Evolutionary conservation across 2,329 filamentous ascomycete species (phyloP).

Genomic region (Xylaria sp.): DNA sequence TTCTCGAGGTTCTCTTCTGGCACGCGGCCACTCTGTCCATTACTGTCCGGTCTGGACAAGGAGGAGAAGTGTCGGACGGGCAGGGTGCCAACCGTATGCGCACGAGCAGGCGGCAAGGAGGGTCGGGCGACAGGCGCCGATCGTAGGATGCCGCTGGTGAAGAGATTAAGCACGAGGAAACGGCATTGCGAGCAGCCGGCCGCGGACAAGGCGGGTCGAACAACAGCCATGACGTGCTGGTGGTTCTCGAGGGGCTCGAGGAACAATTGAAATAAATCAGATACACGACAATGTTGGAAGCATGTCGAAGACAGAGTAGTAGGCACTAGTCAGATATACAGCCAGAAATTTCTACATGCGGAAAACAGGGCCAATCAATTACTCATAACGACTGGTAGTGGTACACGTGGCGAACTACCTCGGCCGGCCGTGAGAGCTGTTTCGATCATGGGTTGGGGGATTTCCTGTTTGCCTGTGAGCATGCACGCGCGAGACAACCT

Average conservation of each 20-base stretch:
- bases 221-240: slow-evolving; percentile 42
- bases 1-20: slow-evolving; percentile 14
- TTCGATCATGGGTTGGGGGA: too few species aligned
- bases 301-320: not conserved
- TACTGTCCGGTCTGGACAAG: slow-evolving; percentile 21
- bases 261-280: not conserved
- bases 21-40: slow-evolving; percentile 13
- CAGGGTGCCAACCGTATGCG: slow-evolving; percentile 15
- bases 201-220: slow-evolving; percentile 43
- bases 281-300: not conserved
- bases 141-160: slow-evolving; percentile 39
- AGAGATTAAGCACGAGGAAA: slow-evolving; percentile 44
- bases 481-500: too few species aligned
- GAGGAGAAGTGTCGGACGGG: slow-evolving; percentile 41
- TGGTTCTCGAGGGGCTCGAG: not conserved
- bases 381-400: too few species aligned
- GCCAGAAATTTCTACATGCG: not conserved
- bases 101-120: slow-evolving; percentile 8
- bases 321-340: not conserved
- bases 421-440: too few species aligned
- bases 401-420: too few species aligned
- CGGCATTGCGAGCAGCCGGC: slow-evolving; percentile 49
- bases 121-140: slow-evolving; percentile 34
- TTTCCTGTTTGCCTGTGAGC: too few species aligned
- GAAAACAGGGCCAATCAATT: not conserved